Evolutionary conservation across 2,329 filamentous ascomycete species (phyloP), one percentile per base, ranked within the genome.

Genomic region (Xylaria sp.): DNA sequence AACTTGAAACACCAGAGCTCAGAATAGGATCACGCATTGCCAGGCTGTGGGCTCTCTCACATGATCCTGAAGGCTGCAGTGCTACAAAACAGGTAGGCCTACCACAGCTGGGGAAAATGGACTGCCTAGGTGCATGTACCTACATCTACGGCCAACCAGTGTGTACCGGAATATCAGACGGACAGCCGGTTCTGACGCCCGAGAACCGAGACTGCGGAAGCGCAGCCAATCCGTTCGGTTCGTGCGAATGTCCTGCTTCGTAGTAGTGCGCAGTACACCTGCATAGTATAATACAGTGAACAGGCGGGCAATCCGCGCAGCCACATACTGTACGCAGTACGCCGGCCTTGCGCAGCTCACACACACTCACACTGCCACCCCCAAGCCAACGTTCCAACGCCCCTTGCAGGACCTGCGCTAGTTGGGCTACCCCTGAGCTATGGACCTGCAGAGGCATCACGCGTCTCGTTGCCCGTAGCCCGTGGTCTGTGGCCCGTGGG

Each of bases 391-490:
- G 11, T 6, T 5, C 11, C 24, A 6, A 11, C 11, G 24, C 50
- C 50, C 53, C 56, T 55, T 59, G 51, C 56, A 55, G 53, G 43
- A n/a, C 21, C 39, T 40, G 34, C 39, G 48, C 52, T 50, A 55
- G 59, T 48, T 44, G 46, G 43, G 24, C 39, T 59, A 48, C 59
- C 61, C 63, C 61, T 62, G 58, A 62, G 45, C 48, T 52, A 19
- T 40, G 20, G 49, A 50, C 49, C 57, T 39, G 44, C 43, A 57
- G 47, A 52, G 44, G 45, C 51, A 60, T 65, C 61, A 65, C 61
- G 61, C 61, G 63, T 60, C 44, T 52, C 45, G 20, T 53, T 19
- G n/a, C n/a, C n/a, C n/a, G n/a, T n/a, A n/a, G n/a, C n/a, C n/a
- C n/a, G n/a, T n/a, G n/a, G n/a, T n/a, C n/a, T n/a, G n/a, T n/a